A percentile compares a stretch with the other conserved stretches of the same genome.
Conservation (phyloP, 2,329 filamentous ascomycete species). For the Fusarium torreyae region DNA sequence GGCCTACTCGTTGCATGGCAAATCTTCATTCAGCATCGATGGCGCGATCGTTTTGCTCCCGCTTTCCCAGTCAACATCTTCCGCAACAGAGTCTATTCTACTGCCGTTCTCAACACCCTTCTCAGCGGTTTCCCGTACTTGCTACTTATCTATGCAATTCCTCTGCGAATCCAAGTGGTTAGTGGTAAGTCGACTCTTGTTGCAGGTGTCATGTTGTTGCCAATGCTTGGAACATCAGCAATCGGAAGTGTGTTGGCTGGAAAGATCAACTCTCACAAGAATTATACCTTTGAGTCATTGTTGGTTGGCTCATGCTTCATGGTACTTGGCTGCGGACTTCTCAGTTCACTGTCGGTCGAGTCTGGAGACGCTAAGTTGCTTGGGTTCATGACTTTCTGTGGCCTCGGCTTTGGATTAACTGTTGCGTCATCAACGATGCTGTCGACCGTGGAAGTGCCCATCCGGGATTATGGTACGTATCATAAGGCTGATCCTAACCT, state of each 20-base stretch:
- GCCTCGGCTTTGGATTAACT: conserved; percentile 67
- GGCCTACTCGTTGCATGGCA: conserved; percentile 51
- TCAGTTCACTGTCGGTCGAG: conserved; percentile 56
- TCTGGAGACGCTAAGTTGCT: conserved; percentile 62
- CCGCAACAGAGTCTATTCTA: conserved; percentile 62
- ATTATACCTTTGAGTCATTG: conserved; percentile 62
- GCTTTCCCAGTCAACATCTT: conserved; percentile 66
- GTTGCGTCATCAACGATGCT: conserved; percentile 65
- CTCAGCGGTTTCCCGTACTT: conserved; percentile 67
- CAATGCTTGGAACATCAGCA: conserved; percentile 66
- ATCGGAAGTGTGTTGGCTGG: conserved; percentile 62
- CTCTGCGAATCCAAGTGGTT: conserved; percentile 66
- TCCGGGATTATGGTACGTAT: conserved; percentile 61
- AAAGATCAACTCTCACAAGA: conserved; percentile 59
- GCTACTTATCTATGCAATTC: conserved; percentile 65
- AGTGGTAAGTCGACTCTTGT: conserved; percentile 62
- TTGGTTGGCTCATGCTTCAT: conserved; percentile 60
- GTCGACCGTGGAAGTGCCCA: conserved; percentile 59
- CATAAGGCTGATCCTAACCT: not conserved
- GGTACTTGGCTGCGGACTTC: conserved; percentile 63
- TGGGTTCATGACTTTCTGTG: conserved; percentile 66
- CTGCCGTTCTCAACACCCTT: conserved; percentile 61
- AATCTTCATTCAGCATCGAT: conserved; percentile 43
- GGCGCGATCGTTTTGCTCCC: conserved; percentile 52
- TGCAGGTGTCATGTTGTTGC: conserved; percentile 67